These are phyloP conservation scores for Cryptosporidium ryanae DNA, from an alignment of 169 alveolate species.

Conservation along the genomic window DNA sequence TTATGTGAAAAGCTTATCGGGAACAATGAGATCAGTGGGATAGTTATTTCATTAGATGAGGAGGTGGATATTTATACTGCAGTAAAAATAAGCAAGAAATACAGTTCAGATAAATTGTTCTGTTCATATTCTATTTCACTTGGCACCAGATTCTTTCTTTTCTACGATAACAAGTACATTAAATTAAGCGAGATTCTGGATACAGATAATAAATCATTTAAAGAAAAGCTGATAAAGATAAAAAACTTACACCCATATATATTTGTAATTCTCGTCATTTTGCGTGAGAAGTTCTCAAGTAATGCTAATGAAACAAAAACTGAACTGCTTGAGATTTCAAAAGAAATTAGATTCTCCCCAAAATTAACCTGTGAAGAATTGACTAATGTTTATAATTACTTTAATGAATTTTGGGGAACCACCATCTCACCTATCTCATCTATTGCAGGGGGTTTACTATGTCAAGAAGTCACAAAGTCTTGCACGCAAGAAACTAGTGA, in stretches of 20 bases:
- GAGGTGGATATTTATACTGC: conserved; percentile 26
- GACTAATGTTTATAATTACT: neutral
- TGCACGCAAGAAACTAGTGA: conserved; percentile 35
- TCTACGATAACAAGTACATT: conserved; percentile 29
- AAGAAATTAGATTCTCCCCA: conserved; percentile 10
- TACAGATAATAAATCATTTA: neutral
- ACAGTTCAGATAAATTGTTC: neutral
- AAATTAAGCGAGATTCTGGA: conserved; percentile 17
- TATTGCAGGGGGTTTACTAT: conserved; percentile 63
- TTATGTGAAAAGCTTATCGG: neutral
- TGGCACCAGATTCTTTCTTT: conserved; percentile 56
- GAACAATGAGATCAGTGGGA: conserved; percentile 13
- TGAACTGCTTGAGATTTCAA: neutral
- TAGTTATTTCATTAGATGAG: conserved; percentile 44
- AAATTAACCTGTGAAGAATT: conserved; percentile 14
- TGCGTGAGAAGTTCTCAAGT: conserved; percentile 6
- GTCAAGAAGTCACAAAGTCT: conserved; percentile 58
- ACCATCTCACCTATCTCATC: conserved; percentile 69
- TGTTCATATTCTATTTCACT: conserved; percentile 34
- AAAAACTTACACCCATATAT: conserved; percentile 57
- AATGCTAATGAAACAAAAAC: neutral
- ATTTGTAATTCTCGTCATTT: neutral
- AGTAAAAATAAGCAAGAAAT: conserved; percentile 24
- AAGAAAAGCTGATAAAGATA: neutral
- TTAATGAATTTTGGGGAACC: conserved; percentile 21